These are phyloP conservation scores for Fusarium domesticum DNA, from an alignment of 2,329 filamentous ascomycete species.

Conservation along the genomic window DNA sequence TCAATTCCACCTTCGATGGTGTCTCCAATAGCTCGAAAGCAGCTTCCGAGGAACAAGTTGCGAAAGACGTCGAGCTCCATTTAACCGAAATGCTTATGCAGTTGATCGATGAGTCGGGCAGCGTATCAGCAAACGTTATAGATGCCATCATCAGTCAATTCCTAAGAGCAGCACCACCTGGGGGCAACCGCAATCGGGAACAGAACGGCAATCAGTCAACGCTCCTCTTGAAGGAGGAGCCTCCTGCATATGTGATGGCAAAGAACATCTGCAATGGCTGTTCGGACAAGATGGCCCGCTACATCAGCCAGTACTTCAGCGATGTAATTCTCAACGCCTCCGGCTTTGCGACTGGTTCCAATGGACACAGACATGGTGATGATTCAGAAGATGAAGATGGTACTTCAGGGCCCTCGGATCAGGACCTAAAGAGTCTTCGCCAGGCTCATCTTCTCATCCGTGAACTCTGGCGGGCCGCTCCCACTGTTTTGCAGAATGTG, in stretches of 20 bases:
- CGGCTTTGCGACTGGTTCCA: conserved; percentile 52
- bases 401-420: conserved; percentile 65
- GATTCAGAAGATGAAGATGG: conserved; percentile 63
- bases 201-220: conserved; percentile 77
- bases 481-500: conserved; percentile 85
- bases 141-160: conserved; percentile 97
- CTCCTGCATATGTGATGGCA: conserved; percentile 93
- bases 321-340: conserved; percentile 91
- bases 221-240: conserved; percentile 80
- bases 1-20: conserved; percentile 88
- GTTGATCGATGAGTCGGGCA: conserved; percentile 79
- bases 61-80: conserved; percentile 90
- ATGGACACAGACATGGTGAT: conserved; percentile 56
- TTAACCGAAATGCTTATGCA: conserved; percentile 83
- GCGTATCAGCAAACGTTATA: conserved; percentile 74
- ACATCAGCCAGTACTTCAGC: conserved; percentile 94
- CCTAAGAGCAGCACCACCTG: conserved; percentile 75
- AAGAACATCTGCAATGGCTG: conserved; percentile 88
- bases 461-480: conserved; percentile 90
- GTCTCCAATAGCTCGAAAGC: conserved; percentile 71
- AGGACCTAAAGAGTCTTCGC: conserved; percentile 80
- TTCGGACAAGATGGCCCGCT: conserved; percentile 90
- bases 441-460: conserved; percentile 88
- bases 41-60: conserved; percentile 74
- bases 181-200: conserved; percentile 58